Conservation (phyloP, 768 basidiomycete species). For the Galerina marginata region DNA sequence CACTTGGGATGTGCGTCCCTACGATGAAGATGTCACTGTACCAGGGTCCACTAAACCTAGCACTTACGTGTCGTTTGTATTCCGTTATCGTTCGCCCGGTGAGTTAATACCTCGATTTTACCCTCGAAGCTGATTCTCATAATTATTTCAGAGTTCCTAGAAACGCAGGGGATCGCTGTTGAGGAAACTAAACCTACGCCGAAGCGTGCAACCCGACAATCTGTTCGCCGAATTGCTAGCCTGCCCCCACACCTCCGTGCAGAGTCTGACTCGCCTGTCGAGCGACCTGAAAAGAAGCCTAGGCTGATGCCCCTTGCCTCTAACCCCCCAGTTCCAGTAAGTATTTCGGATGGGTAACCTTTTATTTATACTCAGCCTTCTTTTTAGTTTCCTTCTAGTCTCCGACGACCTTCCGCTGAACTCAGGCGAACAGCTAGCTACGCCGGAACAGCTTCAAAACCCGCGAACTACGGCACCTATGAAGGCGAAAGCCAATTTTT, state of each 20-base stretch:
- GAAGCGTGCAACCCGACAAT: conserved; percentile 11
- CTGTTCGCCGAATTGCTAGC: conserved; percentile 46
- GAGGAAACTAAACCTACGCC: conserved; percentile 28
- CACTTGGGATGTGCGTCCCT: conserved; percentile 62
- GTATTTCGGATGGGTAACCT: not conserved
- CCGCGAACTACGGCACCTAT: not conserved
- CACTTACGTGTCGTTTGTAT: conserved; percentile 71
- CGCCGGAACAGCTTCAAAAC: conserved; percentile 5
- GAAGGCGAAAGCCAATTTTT: conserved; percentile 16
- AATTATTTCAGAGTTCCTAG: conserved; percentile 48
- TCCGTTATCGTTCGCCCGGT: conserved; percentile 67
- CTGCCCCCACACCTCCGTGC: conserved; percentile 31
- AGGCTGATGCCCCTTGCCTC: conserved; percentile 6
- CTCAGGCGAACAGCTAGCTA: conserved; percentile 21
- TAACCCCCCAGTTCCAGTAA: not conserved
- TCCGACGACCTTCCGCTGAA: conserved; percentile 15
- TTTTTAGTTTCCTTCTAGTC: conserved; percentile 5
- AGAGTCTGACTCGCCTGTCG: conserved; percentile 1
- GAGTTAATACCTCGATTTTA: conserved; percentile 15
- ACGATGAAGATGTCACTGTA: conserved; percentile 38
- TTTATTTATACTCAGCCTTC: not conserved
- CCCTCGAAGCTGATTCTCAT: not conserved
- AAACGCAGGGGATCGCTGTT: conserved; percentile 55
- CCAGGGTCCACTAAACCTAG: conserved; percentile 36
- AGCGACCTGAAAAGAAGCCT: conserved; percentile 10